These are phyloP conservation scores for Huntiella savannae DNA, from an alignment of 2,329 filamentous ascomycete species.

Conservation along the genomic window DNA sequence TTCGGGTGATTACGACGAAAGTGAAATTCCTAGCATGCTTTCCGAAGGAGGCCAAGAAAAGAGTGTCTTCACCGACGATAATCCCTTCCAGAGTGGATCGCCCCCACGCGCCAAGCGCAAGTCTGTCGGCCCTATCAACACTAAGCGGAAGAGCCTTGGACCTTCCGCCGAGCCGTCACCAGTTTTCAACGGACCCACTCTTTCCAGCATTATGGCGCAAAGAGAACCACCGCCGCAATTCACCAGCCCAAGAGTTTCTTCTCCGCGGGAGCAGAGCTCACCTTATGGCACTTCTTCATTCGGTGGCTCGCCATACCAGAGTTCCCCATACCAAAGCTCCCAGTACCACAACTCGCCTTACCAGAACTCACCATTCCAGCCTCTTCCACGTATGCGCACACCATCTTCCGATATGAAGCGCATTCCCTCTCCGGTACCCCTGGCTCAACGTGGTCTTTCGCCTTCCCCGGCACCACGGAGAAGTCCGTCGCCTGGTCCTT, in stretches of 20 bases:
- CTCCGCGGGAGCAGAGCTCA: neutral
- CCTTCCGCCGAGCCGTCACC: conserved; percentile 19
- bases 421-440: conserved; percentile 5
- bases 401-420: conserved; percentile 1
- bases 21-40: conserved; percentile 17
- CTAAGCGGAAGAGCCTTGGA: conserved; percentile 19
- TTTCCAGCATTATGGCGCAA: conserved; percentile 12
- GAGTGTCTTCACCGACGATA: conserved; percentile 69
- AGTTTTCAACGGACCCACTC: conserved; percentile 6
- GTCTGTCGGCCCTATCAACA: conserved; percentile 22
- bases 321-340: neutral
- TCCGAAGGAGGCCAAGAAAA: conserved; percentile 26
- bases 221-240: conserved; percentile 1
- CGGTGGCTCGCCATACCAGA: too few relatives aligned
- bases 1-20: neutral
- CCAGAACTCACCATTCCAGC: neutral
- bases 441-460: conserved; percentile 8
- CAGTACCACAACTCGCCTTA: neutral
- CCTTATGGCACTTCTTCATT: too few relatives aligned
- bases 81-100: conserved; percentile 80
- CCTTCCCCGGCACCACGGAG: conserved; percentile 9
- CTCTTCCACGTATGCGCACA: conserved; percentile 3
- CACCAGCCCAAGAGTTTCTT: neutral
- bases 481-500: conserved; percentile 10
- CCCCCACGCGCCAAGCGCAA: conserved; percentile 34